A percentile compares a stretch with the other conserved stretches of the same genome.
Evolutionary conservation across 176 grass and related monocot species (phyloP).

Genomic region (Triticum turgidum): DNA sequence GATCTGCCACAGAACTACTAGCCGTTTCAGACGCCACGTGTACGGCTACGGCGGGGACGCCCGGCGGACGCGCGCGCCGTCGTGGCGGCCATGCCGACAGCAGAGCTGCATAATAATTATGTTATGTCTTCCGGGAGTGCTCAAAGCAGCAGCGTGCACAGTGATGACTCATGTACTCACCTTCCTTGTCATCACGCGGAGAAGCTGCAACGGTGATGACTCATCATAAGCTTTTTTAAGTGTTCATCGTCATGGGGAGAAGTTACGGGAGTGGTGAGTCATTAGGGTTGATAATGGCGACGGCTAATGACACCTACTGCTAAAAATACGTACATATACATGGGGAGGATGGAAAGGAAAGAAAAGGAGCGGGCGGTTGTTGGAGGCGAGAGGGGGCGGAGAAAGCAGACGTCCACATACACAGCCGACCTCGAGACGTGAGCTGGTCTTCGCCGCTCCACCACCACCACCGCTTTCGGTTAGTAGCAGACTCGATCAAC

Average conservation of each 20-base stretch:
- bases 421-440: slow-evolving; percentile 22
- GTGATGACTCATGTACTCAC: not conserved
- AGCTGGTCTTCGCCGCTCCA: slow-evolving; percentile 6
- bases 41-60: not conserved
- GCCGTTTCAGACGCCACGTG: slow-evolving; percentile 13
- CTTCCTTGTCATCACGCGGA: not conserved
- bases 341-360: not conserved
- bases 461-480: not conserved
- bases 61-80: not conserved
- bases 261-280: not conserved
- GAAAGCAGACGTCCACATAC: not conserved
- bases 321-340: not conserved
- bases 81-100: slow-evolving; percentile 28
- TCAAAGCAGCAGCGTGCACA: not conserved
- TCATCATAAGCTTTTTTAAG: too few species aligned
- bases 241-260: not conserved
- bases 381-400: not conserved
- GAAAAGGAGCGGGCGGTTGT: not conserved
- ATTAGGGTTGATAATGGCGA: not conserved
- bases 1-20: not conserved
- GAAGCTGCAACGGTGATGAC: not conserved
- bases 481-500: too few species aligned
- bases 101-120: not conserved
- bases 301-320: not conserved
- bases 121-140: not conserved